A percentile compares a stretch with the other conserved stretches of the same genome.
Conservation (phyloP, 164 flowering plant genomes). For the Stephania japonica region DNA sequence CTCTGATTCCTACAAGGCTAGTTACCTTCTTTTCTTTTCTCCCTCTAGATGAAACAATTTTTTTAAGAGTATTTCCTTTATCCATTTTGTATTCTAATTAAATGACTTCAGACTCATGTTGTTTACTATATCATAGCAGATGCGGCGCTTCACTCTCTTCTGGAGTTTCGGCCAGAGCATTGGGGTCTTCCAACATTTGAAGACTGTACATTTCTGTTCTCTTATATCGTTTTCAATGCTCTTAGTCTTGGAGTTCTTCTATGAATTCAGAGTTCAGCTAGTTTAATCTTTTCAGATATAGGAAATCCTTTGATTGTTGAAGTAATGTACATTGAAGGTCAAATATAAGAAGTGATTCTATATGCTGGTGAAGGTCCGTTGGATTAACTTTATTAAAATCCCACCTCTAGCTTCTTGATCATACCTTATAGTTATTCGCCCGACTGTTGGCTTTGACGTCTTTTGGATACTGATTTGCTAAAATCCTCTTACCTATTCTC, state of each 20-base stretch:
- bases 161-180: slow-evolving; percentile 57
- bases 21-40: too few species aligned
- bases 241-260: not conserved
- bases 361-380: slow-evolving; percentile 31
- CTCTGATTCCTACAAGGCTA: too few species aligned
- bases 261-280: not conserved
- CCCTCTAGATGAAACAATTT: too few species aligned
- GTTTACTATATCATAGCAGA: slow-evolving; percentile 40
- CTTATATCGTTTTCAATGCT: not conserved
- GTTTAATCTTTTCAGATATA: slow-evolving; percentile 40
- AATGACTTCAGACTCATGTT: slow-evolving; percentile 30
- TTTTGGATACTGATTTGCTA: too few species aligned
- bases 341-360: slow-evolving; percentile 23
- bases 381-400: not conserved
- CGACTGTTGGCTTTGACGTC: not conserved
- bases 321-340: slow-evolving; percentile 31
- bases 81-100: too few species aligned
- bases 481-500: too few species aligned
- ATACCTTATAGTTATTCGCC: not conserved
- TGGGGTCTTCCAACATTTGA: slow-evolving; percentile 77
- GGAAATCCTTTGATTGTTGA: slow-evolving; percentile 49
- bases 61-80: too few species aligned
- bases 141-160: slow-evolving; percentile 49
- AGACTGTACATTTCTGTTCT: slow-evolving; percentile 40
- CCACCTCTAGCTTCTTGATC: not conserved